Evolutionary conservation across 805 yeast genomes (phyloP).

Genomic region (baker's yeast (Saccharomyces cerevisiae)): DNA sequence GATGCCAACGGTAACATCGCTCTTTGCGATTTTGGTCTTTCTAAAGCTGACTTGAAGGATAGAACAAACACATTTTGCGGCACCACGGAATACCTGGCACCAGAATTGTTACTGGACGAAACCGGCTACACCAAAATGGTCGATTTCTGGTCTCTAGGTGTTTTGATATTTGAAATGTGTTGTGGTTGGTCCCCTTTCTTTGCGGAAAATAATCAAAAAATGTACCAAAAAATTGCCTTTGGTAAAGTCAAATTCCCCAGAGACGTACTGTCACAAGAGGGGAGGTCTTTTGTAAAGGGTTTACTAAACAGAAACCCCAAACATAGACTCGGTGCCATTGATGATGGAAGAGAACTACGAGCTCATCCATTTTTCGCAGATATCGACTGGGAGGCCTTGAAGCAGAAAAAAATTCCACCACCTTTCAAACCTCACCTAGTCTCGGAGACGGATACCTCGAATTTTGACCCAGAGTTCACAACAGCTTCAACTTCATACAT

Average conservation of each 20-base stretch:
- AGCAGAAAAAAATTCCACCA: slow-evolving; percentile 80
- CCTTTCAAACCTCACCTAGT: slow-evolving; percentile 92
- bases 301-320: slow-evolving; percentile 89
- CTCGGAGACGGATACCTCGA: slow-evolving; percentile 89
- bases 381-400: slow-evolving; percentile 79
- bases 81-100: slow-evolving; percentile 95
- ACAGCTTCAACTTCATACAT: slow-evolving; percentile 79
- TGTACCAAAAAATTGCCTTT: slow-evolving; percentile 97
- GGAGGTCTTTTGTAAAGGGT: slow-evolving; percentile 92
- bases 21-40: slow-evolving; percentile 91
- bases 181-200: slow-evolving; percentile 99
- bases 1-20: slow-evolving; percentile 98
- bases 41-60: slow-evolving; percentile 83
- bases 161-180: slow-evolving; percentile 95
- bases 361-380: slow-evolving; percentile 90
- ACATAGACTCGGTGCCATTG: slow-evolving; percentile 84
- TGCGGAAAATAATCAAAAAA: slow-evolving; percentile 95
- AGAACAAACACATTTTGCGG: slow-evolving; percentile 98
- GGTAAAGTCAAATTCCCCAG: slow-evolving; percentile 97
- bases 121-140: slow-evolving; percentile 98
- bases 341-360: slow-evolving; percentile 87
- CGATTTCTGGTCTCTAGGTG: slow-evolving; percentile 98
- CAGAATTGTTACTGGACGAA: slow-evolving; percentile 91
- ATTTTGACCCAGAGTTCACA: slow-evolving; percentile 97
- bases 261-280: slow-evolving; percentile 87